Conservation (phyloP, 306 rosid species). For the Acacia acuminata region DNA sequence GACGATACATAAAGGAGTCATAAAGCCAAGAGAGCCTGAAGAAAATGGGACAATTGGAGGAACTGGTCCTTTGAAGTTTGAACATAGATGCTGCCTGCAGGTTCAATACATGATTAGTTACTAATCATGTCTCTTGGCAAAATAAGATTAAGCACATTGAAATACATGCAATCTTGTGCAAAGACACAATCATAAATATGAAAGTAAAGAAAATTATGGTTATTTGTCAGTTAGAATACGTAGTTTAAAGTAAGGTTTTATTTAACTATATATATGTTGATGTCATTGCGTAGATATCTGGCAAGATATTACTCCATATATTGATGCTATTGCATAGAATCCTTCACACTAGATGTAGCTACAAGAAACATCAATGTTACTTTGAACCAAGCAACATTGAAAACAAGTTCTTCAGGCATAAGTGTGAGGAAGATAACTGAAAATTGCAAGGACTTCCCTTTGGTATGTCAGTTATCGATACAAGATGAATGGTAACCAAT, state of each 20-base stretch:
- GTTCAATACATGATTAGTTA: constrained; percentile 20
- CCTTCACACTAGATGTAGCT: constrained; percentile 7
- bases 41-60: constrained; percentile 98
- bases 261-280: constrained; percentile 8
- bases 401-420: background rate
- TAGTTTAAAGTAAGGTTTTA: constrained; percentile 14
- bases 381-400: constrained; percentile 1
- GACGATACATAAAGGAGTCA: constrained; percentile 98
- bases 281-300: background rate
- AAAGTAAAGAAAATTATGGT: background rate
- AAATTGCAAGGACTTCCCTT: constrained; percentile 16
- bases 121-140: constrained; percentile 5
- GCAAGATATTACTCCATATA: constrained; percentile 14
- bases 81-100: constrained; percentile 99
- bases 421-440: constrained; percentile 11
- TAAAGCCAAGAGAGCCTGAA: constrained; percentile 92
- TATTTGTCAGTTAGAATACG: constrained; percentile 16
- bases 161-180: constrained; percentile 16
- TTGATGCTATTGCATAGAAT: background rate
- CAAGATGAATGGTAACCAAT: background rate
- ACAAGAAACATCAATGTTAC: constrained; percentile 14
- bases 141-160: background rate
- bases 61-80: constrained; percentile 97
- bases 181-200: background rate
- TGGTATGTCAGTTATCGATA: background rate